Conservation (phyloP, 1,284 basidiomycete species). For the Marasmius tenuissimus region DNA sequence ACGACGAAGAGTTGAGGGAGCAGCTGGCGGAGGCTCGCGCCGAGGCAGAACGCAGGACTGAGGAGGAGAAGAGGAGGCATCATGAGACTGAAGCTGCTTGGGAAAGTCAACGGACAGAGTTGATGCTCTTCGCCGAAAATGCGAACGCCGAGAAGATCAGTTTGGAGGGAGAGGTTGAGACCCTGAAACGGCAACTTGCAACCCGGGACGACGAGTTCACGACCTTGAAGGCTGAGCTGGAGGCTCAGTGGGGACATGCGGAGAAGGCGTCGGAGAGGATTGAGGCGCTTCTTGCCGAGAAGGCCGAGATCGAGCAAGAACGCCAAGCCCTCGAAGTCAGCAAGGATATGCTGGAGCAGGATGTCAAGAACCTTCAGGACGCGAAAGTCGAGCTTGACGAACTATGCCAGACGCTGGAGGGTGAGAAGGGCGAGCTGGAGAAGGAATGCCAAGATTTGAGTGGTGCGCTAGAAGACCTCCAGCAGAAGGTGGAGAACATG, state of each 20-base stretch:
- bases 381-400: constrained; percentile 32
- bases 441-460: constrained; percentile 40
- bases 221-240: constrained; percentile 53
- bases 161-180: constrained; percentile 39
- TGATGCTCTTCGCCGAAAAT: constrained; percentile 37
- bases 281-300: constrained; percentile 31
- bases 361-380: constrained; percentile 51
- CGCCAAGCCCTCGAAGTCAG: constrained; percentile 46
- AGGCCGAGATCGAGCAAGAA: constrained; percentile 40
- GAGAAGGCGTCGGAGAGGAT: constrained; percentile 48
- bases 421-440: constrained; percentile 36
- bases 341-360: constrained; percentile 59
- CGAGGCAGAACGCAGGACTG: constrained; percentile 35
- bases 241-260: constrained; percentile 63
- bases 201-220: constrained; percentile 48
- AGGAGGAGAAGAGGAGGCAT: constrained; percentile 43
- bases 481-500: constrained; percentile 43
- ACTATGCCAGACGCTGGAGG: constrained; percentile 39
- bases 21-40: constrained; percentile 35
- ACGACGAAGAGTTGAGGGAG: constrained; percentile 43
- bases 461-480: constrained; percentile 39
- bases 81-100: constrained; percentile 41
- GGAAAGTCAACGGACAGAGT: constrained; percentile 49
- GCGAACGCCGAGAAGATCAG: constrained; percentile 40
- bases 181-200: constrained; percentile 34